Base-by-base conservation (phyloP, 768 basidiomycete species). In the Mycena galericulata region DNA sequence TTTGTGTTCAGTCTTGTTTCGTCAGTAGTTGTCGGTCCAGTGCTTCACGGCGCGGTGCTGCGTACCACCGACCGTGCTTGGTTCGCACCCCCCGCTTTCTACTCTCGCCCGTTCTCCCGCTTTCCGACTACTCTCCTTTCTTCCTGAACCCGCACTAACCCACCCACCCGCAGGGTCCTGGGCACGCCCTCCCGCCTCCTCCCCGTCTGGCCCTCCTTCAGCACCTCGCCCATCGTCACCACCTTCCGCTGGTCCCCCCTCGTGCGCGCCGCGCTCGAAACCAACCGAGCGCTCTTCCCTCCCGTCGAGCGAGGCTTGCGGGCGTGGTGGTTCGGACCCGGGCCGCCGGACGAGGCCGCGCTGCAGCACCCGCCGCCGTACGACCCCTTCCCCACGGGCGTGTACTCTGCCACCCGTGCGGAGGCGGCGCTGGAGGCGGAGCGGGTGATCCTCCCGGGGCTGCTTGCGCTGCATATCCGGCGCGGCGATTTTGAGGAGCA, bases 391-490 rank as follows among this genome's bases (percentile, higher is more conserved):
- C 41, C 41, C 9, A 17, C 18, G 7, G 7, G 18, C 17, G 41
- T 5, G 9, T 17, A 43, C 18, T 5, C 17, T 17, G 41, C 41
- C 17, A 43, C 9, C 7, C 41, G 41, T 15, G 18, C 41, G 5
- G 9, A 43, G 41, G 9, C 14, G 17, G 38, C 41, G 18, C 55
- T 41, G 47, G 8, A 29, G 63, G 74, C 67, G 14, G 47, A 49
- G 72, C 69, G 10, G 65, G 51, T 71, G 26, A 72, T 74, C 14
- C 76, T 85, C 30, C 79, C 83, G 3, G 87, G 88, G 9, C 75
- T 91, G 5, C 79, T 90, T 34, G 89, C 83, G 18, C 75, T 90
- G 0, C 88, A 90, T 71, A 70, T 90, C 27, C 85, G 89, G 5
- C 80, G 87, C 10, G 89, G 89, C 34, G 88, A 89, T 74, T 90